phyloP scores from a whole-genome alignment of 2,329 filamentous ascomycete species.

The Cladosporium sp. region DNA sequence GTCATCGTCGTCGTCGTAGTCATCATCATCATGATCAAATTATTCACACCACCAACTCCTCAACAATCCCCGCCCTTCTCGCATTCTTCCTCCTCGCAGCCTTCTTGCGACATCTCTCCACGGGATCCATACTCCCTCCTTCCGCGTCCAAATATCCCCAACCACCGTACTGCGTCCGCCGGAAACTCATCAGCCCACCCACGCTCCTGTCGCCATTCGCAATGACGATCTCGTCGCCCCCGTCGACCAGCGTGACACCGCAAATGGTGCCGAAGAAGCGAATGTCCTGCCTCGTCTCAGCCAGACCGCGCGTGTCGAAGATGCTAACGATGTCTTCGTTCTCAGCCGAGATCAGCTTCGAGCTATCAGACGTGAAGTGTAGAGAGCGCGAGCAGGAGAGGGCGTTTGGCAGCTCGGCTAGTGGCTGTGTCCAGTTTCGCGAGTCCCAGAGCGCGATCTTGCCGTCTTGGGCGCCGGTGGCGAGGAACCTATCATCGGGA shows the following conservation, averaged over 20 bases:
- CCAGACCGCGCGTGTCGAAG: slow-evolving; percentile 65
- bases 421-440: slow-evolving; percentile 62
- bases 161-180: background rate
- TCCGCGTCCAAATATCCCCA: background rate
- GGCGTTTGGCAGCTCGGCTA: slow-evolving; percentile 60
- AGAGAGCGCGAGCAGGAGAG: slow-evolving; percentile 70
- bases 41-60: slow-evolving; percentile 11
- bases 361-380: slow-evolving; percentile 69
- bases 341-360: slow-evolving; percentile 72
- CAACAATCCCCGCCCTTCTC: background rate
- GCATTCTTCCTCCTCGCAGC: slow-evolving; percentile 1
- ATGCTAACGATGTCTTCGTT: slow-evolving; percentile 73
- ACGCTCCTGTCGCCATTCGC: slow-evolving; percentile 66
- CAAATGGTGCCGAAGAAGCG: slow-evolving; percentile 76
- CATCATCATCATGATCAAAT: background rate
- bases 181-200: slow-evolving; percentile 57
- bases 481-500: slow-evolving; percentile 72
- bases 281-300: slow-evolving; percentile 63
- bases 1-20: background rate
- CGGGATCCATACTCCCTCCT: background rate
- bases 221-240: slow-evolving; percentile 67
- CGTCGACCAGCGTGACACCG: slow-evolving; percentile 66
- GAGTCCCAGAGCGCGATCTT: slow-evolving; percentile 75
- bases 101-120: background rate
- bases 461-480: slow-evolving; percentile 75